Evolutionary conservation across 352 stramenopile species (phyloP).

Genomic region (Sclerospora graminicola): DNA sequence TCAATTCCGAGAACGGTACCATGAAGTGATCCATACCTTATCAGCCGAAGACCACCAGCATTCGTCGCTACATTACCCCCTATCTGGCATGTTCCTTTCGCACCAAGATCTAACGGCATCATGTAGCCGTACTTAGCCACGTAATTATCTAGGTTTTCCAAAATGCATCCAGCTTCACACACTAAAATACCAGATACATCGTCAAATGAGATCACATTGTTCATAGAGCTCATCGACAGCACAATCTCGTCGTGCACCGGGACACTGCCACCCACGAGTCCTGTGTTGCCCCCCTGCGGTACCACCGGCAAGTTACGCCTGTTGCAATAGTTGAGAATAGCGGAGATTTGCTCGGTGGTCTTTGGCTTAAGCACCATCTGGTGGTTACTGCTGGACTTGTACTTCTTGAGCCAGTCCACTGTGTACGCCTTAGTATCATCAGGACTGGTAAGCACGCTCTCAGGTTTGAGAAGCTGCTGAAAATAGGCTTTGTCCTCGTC

Average conservation of each 20-base stretch:
- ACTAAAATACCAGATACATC: constrained; percentile 69
- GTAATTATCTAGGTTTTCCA: constrained; percentile 89
- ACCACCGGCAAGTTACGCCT: constrained; percentile 84
- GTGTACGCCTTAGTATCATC: constrained; percentile 69
- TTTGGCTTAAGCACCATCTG: constrained; percentile 82
- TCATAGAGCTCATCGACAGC: constrained; percentile 88
- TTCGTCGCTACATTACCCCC: constrained; percentile 95
- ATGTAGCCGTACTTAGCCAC: constrained; percentile 80
- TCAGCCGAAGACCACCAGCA: constrained; percentile 89
- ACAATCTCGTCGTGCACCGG: constrained; percentile 91
- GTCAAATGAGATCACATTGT: constrained; percentile 89
- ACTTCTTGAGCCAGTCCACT: constrained; percentile 83
- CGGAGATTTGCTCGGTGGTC: constrained; percentile 80
- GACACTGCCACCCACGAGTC: constrained; percentile 91
- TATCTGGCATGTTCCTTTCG: constrained; percentile 97
- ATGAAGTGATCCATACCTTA: constrained; percentile 93
- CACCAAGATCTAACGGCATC: constrained; percentile 93
- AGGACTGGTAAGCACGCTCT: constrained; percentile 50
- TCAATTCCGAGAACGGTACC: constrained; percentile 91
- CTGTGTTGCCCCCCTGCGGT: constrained; percentile 95
- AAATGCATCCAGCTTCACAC: constrained; percentile 88
- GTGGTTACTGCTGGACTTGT: constrained; percentile 42
- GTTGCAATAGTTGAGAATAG: constrained; percentile 91
- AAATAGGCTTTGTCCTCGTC: constrained; percentile 59
- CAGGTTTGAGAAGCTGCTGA: constrained; percentile 41